Base-by-base conservation (phyloP, 1,284 basidiomycete genomes). In the Rhodotorula mucilaginosa region DNA sequence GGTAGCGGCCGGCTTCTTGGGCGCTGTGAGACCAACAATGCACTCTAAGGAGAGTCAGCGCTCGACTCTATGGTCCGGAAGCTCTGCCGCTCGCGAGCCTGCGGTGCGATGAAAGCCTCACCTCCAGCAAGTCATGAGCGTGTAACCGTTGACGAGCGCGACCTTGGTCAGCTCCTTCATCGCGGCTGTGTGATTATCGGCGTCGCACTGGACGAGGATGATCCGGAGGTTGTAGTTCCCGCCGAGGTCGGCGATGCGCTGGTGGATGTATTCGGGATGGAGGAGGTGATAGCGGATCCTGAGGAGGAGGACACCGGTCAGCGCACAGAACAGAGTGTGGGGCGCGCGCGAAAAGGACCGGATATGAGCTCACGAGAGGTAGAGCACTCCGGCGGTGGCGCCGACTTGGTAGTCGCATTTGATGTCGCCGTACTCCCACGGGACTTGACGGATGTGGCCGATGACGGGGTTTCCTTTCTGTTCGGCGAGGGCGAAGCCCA, bases 261-360 rank as follows among this genome's bases (percentile, higher is more conserved):
- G 86, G 79, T 94, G 91, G 71, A 99, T 90, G 80, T 99, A 99
- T 81, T 99, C 97, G 7, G 97, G 97, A 81, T 99, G 97, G 23
- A 99, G 85, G 39, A 95, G 90, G 79, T 99, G 95, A 78, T 99
- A 99, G 76, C 90, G 90, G 71, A 99, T 82, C 79, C 95, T 98
- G 70, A 18, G 10, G 21, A 18, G 10, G 21, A 21, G 13, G 13
- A 8, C 8, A 23, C 21, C 5, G 44, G 19, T 12, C 23, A 19
- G 56, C n/a, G 54, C 34, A n/a, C 48, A 31, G 26, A 13, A 10
- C 39, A 19, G 54, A 26, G 12, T 2, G 48, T 48, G 39, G 3
- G 34, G 58, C 21, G 6, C n/a, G 23, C 29, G 3, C 26, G 31
- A 6, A 23, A 26, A n/a, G 51, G 44, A 19, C 21, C 10, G 49